phyloP scores from a whole-genome alignment of 345 rosid species.

The Mangifera indica region DNA sequence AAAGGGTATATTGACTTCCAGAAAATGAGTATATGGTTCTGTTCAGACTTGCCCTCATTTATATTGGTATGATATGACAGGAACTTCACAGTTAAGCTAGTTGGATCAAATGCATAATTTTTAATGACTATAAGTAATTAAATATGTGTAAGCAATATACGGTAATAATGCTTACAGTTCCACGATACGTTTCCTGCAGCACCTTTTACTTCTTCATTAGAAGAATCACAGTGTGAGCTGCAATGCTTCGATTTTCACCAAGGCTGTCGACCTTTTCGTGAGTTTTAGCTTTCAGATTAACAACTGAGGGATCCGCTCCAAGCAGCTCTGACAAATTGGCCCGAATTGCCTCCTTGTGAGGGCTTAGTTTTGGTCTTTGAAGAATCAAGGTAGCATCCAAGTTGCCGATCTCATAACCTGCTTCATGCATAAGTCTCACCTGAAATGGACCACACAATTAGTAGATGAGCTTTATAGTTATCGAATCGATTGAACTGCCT shows the following conservation, averaged over 20 bases:
- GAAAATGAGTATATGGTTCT: not conserved
- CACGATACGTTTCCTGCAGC: not conserved
- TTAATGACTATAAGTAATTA: not conserved
- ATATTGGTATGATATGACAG: not conserved
- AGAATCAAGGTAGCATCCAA: slow-evolving; percentile 88
- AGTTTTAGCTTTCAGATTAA: slow-evolving; percentile 88
- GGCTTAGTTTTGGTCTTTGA: slow-evolving; percentile 85
- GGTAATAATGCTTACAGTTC: not conserved
- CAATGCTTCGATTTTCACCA: slow-evolving; percentile 89
- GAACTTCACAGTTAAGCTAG: not conserved
- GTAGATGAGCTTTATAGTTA: not conserved
- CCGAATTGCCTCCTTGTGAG: slow-evolving; percentile 74
- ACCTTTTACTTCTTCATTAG: slow-evolving; percentile 60
- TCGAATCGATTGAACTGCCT: not conserved
- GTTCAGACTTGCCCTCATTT: not conserved
- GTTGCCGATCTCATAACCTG: slow-evolving; percentile 87
- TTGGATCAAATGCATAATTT: not conserved
- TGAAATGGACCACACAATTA: slow-evolving; percentile 24
- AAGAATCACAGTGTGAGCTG: slow-evolving; percentile 91
- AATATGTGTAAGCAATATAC: not conserved
- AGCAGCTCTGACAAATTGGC: slow-evolving; percentile 67
- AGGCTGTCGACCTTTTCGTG: slow-evolving; percentile 92
- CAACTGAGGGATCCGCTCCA: slow-evolving; percentile 66
- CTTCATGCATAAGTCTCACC: slow-evolving; percentile 87
- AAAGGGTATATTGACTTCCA: no score